Evolutionary conservation across 2,329 filamentous ascomycete genomes (phyloP), one percentile per base, ranked within the genome.

Genomic region (Chrysosporium keratinophilum): DNA sequence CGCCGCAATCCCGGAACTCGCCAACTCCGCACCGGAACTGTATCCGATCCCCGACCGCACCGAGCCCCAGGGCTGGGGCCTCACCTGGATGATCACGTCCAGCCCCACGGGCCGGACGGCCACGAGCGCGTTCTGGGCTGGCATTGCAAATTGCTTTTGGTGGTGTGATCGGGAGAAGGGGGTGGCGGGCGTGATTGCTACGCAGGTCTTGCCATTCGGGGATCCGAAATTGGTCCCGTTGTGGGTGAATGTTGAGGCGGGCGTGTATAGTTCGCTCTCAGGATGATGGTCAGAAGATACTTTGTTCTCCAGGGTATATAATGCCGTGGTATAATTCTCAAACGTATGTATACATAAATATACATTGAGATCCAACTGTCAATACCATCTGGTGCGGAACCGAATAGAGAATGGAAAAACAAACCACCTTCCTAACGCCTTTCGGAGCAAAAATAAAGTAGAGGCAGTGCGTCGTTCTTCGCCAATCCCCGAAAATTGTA

Each of bases 91-190:
- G 73, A 64, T 82, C 11, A 78, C 65, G 14, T 73, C 74, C 0
- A 74, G 73, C 0, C 59, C 64, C 1, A 79, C 80, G 2, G 80
- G 81, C 0, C 71, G 80, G 7, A 77, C 77, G 0, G 65, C 58
- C 1, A 69, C 71, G 1, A 81, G 79, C 0, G 76, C 61, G 0
- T 74, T 71, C 61, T 84, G 82, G 82, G 77, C 77, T 1, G 81
- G 82, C 0, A 59, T 84, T 31, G 65, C 78, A 2, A 84, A 84
- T 62, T 60, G 78, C 33, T 84, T 72, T 61, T 84, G 80, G 79
- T 84, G 80, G 80, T 71, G 70, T 34, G 81, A 84, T 64, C 68
- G 79, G 5, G 78, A 82, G 62, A 77, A 74, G 54, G 80, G 78
- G 0, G 68, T 83, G 42, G 80, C 74, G 0, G 78, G 76, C 0